Evolutionary conservation across 768 basidiomycete genomes (phyloP), one percentile per base, ranked within the genome.

Genomic region (Cystobasidium tubakii): DNA sequence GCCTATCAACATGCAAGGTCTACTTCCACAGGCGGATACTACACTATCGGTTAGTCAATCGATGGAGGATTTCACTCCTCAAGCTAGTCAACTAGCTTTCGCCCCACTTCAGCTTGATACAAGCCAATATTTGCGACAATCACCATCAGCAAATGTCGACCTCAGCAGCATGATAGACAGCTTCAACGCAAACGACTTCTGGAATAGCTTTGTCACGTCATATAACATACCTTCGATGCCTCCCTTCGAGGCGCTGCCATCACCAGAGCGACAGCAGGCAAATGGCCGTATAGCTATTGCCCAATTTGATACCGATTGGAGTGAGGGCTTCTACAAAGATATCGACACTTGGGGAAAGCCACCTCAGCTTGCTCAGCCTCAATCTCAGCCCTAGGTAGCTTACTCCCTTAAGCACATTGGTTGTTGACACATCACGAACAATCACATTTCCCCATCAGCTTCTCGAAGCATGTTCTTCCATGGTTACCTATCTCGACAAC

Each of bases 81-180:
- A 60, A 29, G 57, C 57, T 60, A 29, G 15, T 34, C 57, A 60
- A 29, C 12, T 15, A 25, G 33, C 27, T 6, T 60, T 60, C 27
- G 57, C 57, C 4, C 57, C 57, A 27, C 57, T 60, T 60, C 57
- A 60, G 23, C 57, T 60, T 29, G 57, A 60, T 60, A 60, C 33
- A 15, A 29, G 29, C 13, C 57, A 60, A 60, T 60, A 60, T 60
- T 25, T 60, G 1, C 4, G 27, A 60, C 57, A 27, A 13, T 60
- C 57, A 29, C 33, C 57, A 29, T 27, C 57, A 15, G 29, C 57
- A 15, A 60, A 60, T 60, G 33, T 34, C 33, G 29, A 60, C 57
- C 29, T 34, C 6, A 60, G 33, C 57, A 50, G 46, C 46, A n/a
- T 50, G 7, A 50, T 50, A 50, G 46, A 50, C 21, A 50, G 46